Base-by-base conservation (phyloP, 768 basidiomycete genomes). In the Amanita molliuscula region DNA sequence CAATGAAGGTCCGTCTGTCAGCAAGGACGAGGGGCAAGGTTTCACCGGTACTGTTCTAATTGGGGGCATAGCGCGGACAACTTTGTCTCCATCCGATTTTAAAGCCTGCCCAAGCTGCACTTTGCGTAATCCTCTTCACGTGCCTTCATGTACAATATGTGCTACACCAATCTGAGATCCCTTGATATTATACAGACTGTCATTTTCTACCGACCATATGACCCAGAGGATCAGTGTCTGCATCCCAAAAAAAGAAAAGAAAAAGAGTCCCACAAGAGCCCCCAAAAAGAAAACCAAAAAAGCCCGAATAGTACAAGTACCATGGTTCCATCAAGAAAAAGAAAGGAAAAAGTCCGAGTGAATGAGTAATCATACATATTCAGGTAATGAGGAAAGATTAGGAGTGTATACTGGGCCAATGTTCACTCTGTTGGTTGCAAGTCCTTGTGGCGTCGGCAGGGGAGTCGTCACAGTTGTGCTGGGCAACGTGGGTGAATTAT, bases 41-140 rank as follows among this genome's bases (percentile, higher is more conserved):
- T 90, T 90, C 61, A 75, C 75, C 46, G 87, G 88, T 21, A 90
- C 88, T 20, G 61, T 88, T 38, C 71, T 89, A 28, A 77, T 77
- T 40, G 70, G 75, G 55, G 61, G 62, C 46, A 47, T 62, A 29
- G 51, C 47, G 6, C 34, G n/a, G 23, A n/a, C 21, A 9, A 20
- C 6, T 26, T 47, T 35, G 4, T 23, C 46, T 9, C 34, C 35
- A 23, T 3, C 23, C 2, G 11, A 50, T 10, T 60, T 63, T 53
- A 76, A 74, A 56, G 53, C 73, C 0, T 87, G 84, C 57, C 57
- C 65, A 7, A 61, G 58, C 7, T 88, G 84, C 64, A 87, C 83
- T 7, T 81, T 72, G 56, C 63, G 65, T 15, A 85, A 86, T 60
- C 59, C 67, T 5, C 43, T 62, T 11, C 73, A 72, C 45, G 70